Conservation (phyloP, 768 basidiomycete genomes). For the Saitozyma podzolica region DNA sequence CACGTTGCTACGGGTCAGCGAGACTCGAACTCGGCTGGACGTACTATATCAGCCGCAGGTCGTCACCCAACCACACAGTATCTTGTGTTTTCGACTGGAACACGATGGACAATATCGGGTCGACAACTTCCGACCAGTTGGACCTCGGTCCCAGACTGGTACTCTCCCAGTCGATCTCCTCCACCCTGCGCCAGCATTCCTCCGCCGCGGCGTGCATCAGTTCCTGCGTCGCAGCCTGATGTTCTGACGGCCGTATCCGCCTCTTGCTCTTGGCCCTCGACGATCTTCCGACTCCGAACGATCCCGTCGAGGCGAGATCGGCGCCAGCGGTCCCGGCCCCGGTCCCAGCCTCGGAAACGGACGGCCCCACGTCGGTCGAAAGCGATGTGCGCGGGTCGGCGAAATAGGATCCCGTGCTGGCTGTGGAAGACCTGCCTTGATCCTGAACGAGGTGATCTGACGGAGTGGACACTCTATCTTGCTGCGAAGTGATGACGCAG, state of each 20-base stretch:
- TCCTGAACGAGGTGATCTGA: slow-evolving; percentile 7
- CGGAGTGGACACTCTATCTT: background rate
- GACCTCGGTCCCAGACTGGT: slow-evolving; percentile 32
- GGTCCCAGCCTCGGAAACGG: slow-evolving; percentile 6
- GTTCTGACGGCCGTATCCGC: slow-evolving; percentile 3
- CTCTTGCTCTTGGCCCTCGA: background rate
- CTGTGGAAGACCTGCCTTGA: background rate
- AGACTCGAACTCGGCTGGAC: background rate
- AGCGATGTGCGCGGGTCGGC: slow-evolving; percentile 8
- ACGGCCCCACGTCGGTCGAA: slow-evolving; percentile 14
- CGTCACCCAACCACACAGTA: slow-evolving; percentile 38
- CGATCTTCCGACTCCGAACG: background rate
- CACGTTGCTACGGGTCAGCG: slow-evolving; percentile 26
- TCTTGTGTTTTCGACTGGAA: slow-evolving; percentile 31
- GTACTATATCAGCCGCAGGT: slow-evolving; percentile 35
- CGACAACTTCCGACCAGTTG: slow-evolving; percentile 28
- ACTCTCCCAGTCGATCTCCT: slow-evolving; percentile 33
- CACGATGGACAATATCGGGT: slow-evolving; percentile 31
- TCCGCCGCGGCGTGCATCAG: slow-evolving; percentile 12
- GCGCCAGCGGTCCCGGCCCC: background rate
- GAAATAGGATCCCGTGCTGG: slow-evolving; percentile 12
- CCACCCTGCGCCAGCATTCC: slow-evolving; percentile 29
- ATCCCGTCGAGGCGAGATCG: slow-evolving; percentile 1
- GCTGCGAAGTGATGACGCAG: slow-evolving; percentile 41
- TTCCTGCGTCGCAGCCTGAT: background rate